Evolutionary conservation across 306 rosid genomes (phyloP), one percentile per base, ranked within the genome.

Genomic region (Lablab purpureus): DNA sequence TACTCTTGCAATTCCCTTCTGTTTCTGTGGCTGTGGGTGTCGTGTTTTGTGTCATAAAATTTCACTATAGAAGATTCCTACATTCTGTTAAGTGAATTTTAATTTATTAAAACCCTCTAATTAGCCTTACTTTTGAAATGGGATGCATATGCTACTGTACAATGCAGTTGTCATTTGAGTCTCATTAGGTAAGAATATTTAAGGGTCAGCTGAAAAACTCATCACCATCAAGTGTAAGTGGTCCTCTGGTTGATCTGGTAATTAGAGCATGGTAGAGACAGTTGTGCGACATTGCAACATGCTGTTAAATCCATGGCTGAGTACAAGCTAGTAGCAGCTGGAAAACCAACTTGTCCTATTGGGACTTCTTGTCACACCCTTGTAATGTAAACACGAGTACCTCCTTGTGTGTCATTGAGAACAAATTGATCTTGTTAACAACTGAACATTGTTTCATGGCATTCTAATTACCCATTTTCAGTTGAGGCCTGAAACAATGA

Each of bases 231-330:
- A 63, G 36, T 50, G 70, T 56, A 63, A 81, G 83, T 77, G 85
- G 85, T 78, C 85, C 83, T 67, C 12, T 56, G 63, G 14, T 43
- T 58, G 67, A 63, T 32, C 27, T 37, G 68, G 47, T 36, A 43
- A 66, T 25, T 47, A 74, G 64, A 59, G 36, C 15, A 60, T 41
- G 86, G 78, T 73, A 78, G 79, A 71, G 82, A 85, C 76, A 75
- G 71, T 76, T 78, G 84, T 84, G 87, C 84, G 71, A 67, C 73
- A 47, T 19, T 37, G 70, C 71, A 45, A 50, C 46, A 37, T 54
- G 58, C 60, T 45, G 59, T 64, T 77, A 74, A 85, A 81, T 85
- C 88, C 85, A 74, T 83, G 75, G 66, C 78, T 55, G 75, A 67
- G 65, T 47, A 27, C 84, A 84, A 80, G 66, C 67, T 50, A 25